Evolutionary conservation across 495 filamentous ascomycete genomes (phyloP), one percentile per base, ranked within the genome.

Genomic region (Melanomma pulvis-pyrius): DNA sequence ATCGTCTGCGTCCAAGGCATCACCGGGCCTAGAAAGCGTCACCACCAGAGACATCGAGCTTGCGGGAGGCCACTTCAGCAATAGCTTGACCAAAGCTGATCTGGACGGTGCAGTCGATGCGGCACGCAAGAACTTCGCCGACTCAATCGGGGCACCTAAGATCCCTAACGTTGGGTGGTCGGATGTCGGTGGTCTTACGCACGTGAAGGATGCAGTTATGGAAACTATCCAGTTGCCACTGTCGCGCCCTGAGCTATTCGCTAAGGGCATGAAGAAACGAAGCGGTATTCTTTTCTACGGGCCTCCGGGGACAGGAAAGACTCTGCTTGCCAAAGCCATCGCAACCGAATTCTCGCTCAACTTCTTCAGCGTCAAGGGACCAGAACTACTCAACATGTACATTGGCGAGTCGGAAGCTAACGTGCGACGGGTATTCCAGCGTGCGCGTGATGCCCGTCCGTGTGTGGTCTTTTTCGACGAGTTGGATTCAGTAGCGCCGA

Each of bases 401-500:
- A 98, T 98, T 74, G 94, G 94, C 77, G 94, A 98, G 77, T 96
- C 92, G 9, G 94, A 98, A 81, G 96, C 96, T 50, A 98, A 98
- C 72, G 94, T 98, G 12, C 88, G 94, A 2, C 84, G 96, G 5
- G 96, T 98, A 2, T 98, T 98, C 80, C 93, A 97, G 78, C 84
- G 92, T 13, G 94, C 94, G 8, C 82, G 96, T 9, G 94, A 98
- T 78, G 94, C 94, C 9, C 81, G 93, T n/a, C 94, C 94, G 1
- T 98, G 94, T 69, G 93, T 98, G 47, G 94, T 98, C 25, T 98
- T 98, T 83, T 98, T 98, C 70, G 94, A 99, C 69, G 94, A 99
- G 77, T 75, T 99, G 70, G 94, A 99, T 72, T 96, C 92, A 0
- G 96, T 99, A 9, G 94, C 94, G 17, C 94, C 94, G 1, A 99